phyloP scores from a whole-genome alignment of 2,329 filamentous ascomycete genomes.

The Ophiostoma piceae region DNA sequence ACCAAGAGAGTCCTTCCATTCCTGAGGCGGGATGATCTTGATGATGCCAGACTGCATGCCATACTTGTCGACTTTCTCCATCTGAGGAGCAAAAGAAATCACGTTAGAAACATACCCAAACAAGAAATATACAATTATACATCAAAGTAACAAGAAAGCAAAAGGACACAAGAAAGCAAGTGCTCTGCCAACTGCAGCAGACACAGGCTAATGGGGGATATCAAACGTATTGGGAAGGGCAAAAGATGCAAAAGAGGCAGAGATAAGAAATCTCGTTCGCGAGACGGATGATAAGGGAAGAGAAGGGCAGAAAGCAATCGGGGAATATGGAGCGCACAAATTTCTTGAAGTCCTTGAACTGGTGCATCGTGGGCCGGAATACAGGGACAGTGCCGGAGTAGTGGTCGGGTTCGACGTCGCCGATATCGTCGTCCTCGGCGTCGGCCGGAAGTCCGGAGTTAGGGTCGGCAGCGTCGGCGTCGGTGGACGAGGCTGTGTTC shows the following conservation, averaged over 20 bases:
- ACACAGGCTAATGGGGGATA: not conserved
- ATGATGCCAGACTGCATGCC: conserved; percentile 97
- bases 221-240: not conserved
- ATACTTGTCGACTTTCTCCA: conserved; percentile 81
- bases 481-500: not conserved
- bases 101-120: conserved; percentile 15
- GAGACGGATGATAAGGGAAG: conserved; percentile 13
- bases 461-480: not conserved
- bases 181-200: conserved; percentile 10
- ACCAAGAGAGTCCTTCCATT: conserved; percentile 83
- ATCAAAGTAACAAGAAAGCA: conserved; percentile 26
- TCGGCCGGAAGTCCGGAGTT: conserved; percentile 18
- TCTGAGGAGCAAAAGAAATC: conserved; percentile 39
- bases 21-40: conserved; percentile 86
- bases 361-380: conserved; percentile 90
- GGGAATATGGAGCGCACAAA: conserved; percentile 56
- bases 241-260: not conserved
- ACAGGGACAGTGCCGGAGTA: conserved; percentile 90
- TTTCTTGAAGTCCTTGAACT: conserved; percentile 88
- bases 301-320: not conserved
- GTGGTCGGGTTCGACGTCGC: conserved; percentile 76
- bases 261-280: not conserved
- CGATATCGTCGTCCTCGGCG: conserved; percentile 51
- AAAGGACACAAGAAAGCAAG: conserved; percentile 27
- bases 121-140: conserved; percentile 29